These are phyloP conservation scores for Cicer chorassanicum DNA, from an alignment of 306 rosid species.

Conservation along the genomic window DNA sequence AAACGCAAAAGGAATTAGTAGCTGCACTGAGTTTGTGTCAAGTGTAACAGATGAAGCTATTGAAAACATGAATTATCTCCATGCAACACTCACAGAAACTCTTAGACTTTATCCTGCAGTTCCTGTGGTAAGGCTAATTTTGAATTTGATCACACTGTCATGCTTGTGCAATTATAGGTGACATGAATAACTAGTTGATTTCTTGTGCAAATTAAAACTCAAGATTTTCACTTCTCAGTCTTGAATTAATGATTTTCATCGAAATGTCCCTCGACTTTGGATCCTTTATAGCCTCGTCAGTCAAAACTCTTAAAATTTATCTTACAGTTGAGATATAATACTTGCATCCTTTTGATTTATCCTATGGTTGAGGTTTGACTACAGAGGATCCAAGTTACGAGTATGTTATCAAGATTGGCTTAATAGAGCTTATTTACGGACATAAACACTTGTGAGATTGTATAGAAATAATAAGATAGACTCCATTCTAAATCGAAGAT, in stretches of 20 bases:
- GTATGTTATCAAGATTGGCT: too few species aligned
- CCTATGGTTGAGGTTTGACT: too few species aligned
- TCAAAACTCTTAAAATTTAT: not conserved
- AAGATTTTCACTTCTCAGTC: too few species aligned
- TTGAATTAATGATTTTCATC: too few species aligned
- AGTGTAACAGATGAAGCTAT: constrained; percentile 59
- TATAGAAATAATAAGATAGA: too few species aligned
- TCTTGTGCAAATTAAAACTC: too few species aligned
- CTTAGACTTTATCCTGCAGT: constrained; percentile 83
- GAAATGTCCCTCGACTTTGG: too few species aligned
- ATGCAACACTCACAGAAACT: constrained; percentile 80
- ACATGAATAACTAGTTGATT: too few species aligned
- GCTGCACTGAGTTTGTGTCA: constrained; percentile 53
- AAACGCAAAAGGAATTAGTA: constrained; percentile 42
- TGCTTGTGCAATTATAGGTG: not conserved
- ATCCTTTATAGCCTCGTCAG: not conserved
- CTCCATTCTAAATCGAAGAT: too few species aligned
- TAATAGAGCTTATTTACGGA: too few species aligned
- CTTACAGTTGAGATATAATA: not conserved
- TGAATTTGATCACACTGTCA: constrained; percentile 18
- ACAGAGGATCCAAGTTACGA: not conserved
- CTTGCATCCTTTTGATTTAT: not conserved
- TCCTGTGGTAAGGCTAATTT: constrained; percentile 67
- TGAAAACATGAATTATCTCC: constrained; percentile 76
- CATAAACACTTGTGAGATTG: too few species aligned